A percentile compares a stretch with the other conserved stretches of the same genome.
phyloP scores from a whole-genome alignment of 176 grass and related monocot genomes.

The Lolium rigidum region DNA sequence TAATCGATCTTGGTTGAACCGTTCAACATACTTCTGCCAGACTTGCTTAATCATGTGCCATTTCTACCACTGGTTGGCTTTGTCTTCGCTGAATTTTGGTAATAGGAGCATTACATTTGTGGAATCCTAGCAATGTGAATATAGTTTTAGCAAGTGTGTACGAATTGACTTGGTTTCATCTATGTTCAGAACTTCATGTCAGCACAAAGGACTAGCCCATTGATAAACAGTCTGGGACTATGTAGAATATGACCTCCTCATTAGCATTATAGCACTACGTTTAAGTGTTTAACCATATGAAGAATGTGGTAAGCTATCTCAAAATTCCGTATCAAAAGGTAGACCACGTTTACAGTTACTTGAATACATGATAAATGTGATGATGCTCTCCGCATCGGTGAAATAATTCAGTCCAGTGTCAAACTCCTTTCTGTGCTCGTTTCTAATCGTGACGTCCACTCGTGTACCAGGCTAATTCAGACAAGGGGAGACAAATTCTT shows the following conservation, averaged over 20 bases:
- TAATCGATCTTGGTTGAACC: no score
- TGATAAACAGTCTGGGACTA: background rate
- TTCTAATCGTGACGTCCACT: background rate
- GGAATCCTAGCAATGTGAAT: background rate
- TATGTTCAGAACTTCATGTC: background rate
- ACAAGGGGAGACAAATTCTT: background rate
- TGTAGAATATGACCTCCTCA: background rate
- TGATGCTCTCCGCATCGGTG: background rate
- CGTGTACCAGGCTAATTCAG: background rate
- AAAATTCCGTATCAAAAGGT: background rate
- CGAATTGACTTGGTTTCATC: background rate
- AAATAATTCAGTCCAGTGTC: background rate
- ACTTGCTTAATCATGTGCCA: no score
- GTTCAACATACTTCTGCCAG: no score
- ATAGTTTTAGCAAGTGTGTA: background rate
- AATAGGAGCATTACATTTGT: background rate
- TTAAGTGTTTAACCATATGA: background rate
- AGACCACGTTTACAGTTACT: background rate
- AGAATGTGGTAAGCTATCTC: background rate
- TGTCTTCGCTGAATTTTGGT: no score
- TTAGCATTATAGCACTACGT: background rate
- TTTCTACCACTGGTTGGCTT: no score
- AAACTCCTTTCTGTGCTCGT: background rate
- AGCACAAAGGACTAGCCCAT: background rate
- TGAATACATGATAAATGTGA: background rate